phyloP scores from a whole-genome alignment of 257 asterid genomes.

The Echites panduratus region DNA sequence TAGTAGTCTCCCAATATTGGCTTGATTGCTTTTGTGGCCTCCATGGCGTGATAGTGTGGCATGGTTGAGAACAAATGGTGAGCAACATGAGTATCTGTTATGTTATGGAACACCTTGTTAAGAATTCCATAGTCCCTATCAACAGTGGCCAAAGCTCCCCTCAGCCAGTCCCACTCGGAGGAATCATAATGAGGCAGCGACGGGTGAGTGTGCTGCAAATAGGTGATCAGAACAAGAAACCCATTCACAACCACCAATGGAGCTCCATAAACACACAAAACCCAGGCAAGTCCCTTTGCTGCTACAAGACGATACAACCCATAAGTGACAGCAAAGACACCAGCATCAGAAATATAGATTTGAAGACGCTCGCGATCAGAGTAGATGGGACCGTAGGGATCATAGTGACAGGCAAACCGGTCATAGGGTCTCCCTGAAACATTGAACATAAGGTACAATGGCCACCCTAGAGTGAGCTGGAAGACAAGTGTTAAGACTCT shows the following conservation, averaged over 20 bases:
- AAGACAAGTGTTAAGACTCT: slow-evolving; percentile 38
- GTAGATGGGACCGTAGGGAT: slow-evolving; percentile 69
- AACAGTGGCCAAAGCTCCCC: slow-evolving; percentile 72
- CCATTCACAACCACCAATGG: slow-evolving; percentile 70
- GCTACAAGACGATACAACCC: slow-evolving; percentile 43
- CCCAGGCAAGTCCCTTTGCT: slow-evolving; percentile 62
- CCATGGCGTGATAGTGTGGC: slow-evolving; percentile 87
- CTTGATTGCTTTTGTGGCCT: slow-evolving; percentile 74
- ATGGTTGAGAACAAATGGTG: slow-evolving; percentile 80
- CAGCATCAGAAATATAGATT: slow-evolving; percentile 55
- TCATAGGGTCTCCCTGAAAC: slow-evolving; percentile 60
- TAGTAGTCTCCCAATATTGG: slow-evolving; percentile 67
- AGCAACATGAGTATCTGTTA: slow-evolving; percentile 76
- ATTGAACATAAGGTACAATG: slow-evolving; percentile 64
- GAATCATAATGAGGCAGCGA: slow-evolving; percentile 74
- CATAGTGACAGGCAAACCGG: slow-evolving; percentile 72
- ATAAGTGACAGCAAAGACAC: slow-evolving; percentile 37
- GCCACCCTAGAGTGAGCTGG: slow-evolving; percentile 77
- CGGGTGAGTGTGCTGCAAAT: slow-evolving; percentile 79
- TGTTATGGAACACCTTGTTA: slow-evolving; percentile 70
- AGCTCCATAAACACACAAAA: slow-evolving; percentile 45
- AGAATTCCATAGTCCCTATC: slow-evolving; percentile 73
- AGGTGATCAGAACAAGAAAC: slow-evolving; percentile 73
- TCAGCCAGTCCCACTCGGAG: slow-evolving; percentile 80
- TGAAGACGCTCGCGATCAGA: slow-evolving; percentile 64